phyloP scores from a whole-genome alignment of 2,329 filamentous ascomycete species.

The Rosellinia necatrix region DNA sequence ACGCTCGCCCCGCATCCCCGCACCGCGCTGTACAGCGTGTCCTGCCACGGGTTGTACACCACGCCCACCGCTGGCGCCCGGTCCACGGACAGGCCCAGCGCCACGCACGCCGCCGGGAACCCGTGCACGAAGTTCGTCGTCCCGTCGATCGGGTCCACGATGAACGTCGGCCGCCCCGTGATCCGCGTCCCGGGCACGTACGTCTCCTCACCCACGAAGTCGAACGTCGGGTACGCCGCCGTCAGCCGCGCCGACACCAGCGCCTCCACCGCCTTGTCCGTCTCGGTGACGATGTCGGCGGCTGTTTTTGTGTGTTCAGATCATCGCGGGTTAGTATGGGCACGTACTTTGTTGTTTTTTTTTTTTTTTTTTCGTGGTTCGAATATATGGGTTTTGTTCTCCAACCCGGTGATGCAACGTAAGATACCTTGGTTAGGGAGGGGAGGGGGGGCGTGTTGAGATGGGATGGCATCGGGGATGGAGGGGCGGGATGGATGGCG shows the following conservation, averaged over 20 bases:
- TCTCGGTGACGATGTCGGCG: conserved; percentile 71
- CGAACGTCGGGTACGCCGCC: conserved; percentile 57
- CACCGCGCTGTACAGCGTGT: conserved; percentile 71
- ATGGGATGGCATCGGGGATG: conserved; percentile 9
- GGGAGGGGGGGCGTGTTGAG: neutral
- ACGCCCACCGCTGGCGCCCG: conserved; percentile 70
- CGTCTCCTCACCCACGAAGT: conserved; percentile 79
- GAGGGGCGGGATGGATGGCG: conserved; percentile 29
- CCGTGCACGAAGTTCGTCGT: conserved; percentile 82
- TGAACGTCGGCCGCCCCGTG: conserved; percentile 72
- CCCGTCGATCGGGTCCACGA: conserved; percentile 83
- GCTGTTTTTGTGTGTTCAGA: too few species aligned
- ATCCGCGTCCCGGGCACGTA: conserved; percentile 69
- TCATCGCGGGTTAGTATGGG: too few species aligned
- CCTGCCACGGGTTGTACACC: conserved; percentile 79
- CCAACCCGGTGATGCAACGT: neutral
- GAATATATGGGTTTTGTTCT: too few species aligned
- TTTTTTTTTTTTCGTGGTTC: too few species aligned
- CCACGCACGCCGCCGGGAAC: conserved; percentile 76
- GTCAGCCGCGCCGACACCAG: conserved; percentile 61
- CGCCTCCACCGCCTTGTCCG: conserved; percentile 67
- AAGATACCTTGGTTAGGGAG: neutral
- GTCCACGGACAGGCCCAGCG: conserved; percentile 71
- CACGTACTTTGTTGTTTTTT: too few species aligned
- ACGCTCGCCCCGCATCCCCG: conserved; percentile 69